These are phyloP conservation scores for Aspergillus fumigatiaffinis DNA, from an alignment of 2,329 filamentous ascomycete genomes.

Conservation along the genomic window DNA sequence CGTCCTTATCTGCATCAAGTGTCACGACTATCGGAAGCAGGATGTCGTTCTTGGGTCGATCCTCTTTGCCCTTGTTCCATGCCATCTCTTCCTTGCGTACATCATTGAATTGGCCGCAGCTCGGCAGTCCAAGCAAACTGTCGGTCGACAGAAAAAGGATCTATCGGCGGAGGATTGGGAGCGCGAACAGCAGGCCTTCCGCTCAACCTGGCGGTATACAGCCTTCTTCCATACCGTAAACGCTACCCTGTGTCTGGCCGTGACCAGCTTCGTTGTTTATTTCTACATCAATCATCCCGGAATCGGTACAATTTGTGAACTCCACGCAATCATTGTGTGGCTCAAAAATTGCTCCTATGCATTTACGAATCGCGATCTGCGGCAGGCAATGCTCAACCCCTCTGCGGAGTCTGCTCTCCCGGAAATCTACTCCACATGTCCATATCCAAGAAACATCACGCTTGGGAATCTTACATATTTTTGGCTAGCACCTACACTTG, in stretches of 20 bases:
- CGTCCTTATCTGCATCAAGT: slow-evolving; percentile 84
- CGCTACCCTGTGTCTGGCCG: slow-evolving; percentile 71
- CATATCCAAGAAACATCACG: slow-evolving; percentile 89
- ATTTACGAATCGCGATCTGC: slow-evolving; percentile 91
- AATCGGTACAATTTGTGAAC: slow-evolving; percentile 83
- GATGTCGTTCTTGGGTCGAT: slow-evolving; percentile 72
- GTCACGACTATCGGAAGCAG: slow-evolving; percentile 78
- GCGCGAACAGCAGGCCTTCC: slow-evolving; percentile 60
- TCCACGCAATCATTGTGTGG: slow-evolving; percentile 93
- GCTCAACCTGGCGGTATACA: slow-evolving; percentile 73
- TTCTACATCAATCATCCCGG: slow-evolving; percentile 87
- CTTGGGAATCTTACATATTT: slow-evolving; percentile 87
- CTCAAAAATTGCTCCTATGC: slow-evolving; percentile 95
- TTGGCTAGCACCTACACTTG: slow-evolving; percentile 94
- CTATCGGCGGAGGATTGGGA: slow-evolving; percentile 54
- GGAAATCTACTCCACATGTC: slow-evolving; percentile 74
- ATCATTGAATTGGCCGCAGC: slow-evolving; percentile 83
- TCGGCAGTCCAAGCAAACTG: slow-evolving; percentile 66
- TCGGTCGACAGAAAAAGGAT: slow-evolving; percentile 56
- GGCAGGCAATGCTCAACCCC: slow-evolving; percentile 83
- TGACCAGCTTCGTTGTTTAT: slow-evolving; percentile 84
- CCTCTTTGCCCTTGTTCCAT: slow-evolving; percentile 83
- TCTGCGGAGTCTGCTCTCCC: slow-evolving; percentile 66
- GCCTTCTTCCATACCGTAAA: slow-evolving; percentile 80
- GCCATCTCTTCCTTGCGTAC: slow-evolving; percentile 85